Base-by-base conservation (phyloP, 78 protist species). In the Dictyostelium capitatum region DNA sequence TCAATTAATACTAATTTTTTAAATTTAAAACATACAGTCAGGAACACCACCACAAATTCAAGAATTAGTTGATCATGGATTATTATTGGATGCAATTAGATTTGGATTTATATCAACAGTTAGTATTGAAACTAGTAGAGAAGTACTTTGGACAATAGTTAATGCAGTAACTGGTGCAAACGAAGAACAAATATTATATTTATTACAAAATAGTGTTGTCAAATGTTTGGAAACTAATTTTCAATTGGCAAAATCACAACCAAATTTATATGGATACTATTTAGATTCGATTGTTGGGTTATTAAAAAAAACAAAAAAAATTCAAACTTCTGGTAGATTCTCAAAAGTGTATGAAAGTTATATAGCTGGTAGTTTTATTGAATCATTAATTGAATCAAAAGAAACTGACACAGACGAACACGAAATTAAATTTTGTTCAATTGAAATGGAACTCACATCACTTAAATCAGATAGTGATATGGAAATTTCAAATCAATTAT, bases 91-190 rank as follows among this genome's bases (percentile, higher is more conserved):
- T 12, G 51, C 79, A 0, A 73, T 73, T 19, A 30, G 46, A 23
- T 8, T 54, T 4, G 79, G 79, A 8, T 30, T 15, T 6, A 32
- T 2, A 15, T 0, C 8, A 4, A 2, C 19, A 11, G 17, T 20
- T 7, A 46, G 6, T 73, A 17, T 4, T 7, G 79, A 73, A 0
- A 32, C n/a, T 15, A 43, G 0, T 5, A n/a, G 56, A n/a, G 79
- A 73, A n/a, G n/a, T 73, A 47, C 47, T 48, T n/a, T 73, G 79
- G 79, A n/a, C 56, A 1, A 10, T 73, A 17, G n/a, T 73, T n/a
- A 73, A 73, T 46, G 79, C 79, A 2, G 6, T 73, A 10, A 46
- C 51, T 10, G 79, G 79, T n/a, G 46, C 56, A 4, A 19, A 23
- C 6, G 0, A 20, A 0, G 15, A 19, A 3, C 51, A 46, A 46